Evolutionary conservation across 192 early-diverging fungal species (phyloP).

Genomic region (Coemansia sp.): DNA sequence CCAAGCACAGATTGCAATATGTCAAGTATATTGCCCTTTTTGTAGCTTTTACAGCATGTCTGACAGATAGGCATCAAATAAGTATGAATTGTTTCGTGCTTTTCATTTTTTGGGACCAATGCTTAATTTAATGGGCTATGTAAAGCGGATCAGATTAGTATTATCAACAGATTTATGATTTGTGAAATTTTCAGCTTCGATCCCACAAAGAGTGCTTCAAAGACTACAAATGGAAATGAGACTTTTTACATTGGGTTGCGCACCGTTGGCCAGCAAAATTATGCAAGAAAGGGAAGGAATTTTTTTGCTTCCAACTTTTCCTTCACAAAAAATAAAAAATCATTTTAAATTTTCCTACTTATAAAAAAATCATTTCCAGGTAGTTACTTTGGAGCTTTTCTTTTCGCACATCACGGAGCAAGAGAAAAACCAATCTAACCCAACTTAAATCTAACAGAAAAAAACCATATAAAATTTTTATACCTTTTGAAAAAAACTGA

Average conservation of each 20-base stretch:
- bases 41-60: too few species aligned
- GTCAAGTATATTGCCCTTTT: too few species aligned
- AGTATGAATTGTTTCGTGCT: too few species aligned
- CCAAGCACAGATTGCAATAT: too few species aligned
- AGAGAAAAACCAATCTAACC: conserved; percentile 47
- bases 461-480: conserved; percentile 15
- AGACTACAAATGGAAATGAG: neutral
- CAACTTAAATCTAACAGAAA: conserved; percentile 29
- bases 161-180: neutral
- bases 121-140: too few species aligned
- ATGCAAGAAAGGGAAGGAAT: conserved; percentile 5
- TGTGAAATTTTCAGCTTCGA: neutral
- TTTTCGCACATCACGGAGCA: conserved; percentile 14
- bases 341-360: conserved; percentile 10
- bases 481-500: conserved; percentile 4
- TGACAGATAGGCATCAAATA: too few species aligned
- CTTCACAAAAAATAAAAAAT: conserved; percentile 7
- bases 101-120: too few species aligned
- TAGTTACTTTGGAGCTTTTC: conserved; percentile 40
- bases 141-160: neutral
- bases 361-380: conserved; percentile 43
- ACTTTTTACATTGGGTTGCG: conserved; percentile 6
- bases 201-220: neutral
- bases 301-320: conserved; percentile 1
- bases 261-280: neutral